Base-by-base conservation (phyloP, 441 rosid genomes). In the Iberis amara region DNA sequence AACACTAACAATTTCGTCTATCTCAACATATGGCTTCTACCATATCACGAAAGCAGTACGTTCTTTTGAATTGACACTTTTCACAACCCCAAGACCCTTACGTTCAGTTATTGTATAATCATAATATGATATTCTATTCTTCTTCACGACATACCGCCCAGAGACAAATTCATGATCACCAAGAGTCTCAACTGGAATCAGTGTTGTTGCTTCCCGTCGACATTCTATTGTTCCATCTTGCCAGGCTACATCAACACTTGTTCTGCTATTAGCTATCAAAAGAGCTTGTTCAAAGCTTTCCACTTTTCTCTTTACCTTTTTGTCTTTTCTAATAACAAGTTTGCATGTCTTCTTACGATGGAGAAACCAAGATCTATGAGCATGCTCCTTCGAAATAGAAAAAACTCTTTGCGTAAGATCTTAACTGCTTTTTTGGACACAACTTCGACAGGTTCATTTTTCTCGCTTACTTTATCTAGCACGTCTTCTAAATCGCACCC, bases 91-190 rank as follows among this genome's bases (percentile, higher is more conserved):
- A 60, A 81, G 82, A 47, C 85, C 87, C 62, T 74, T 81, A 45
- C 79, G 71, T 69, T 81, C 94, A 66, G 62, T 68, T 66, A 65
- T 52, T 56, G 68, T 72, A 68, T 82, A 89, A 66, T 47, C 78
- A 48, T 83, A 91, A 80, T 86, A 89, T 8, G 83, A 70, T 27
- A 80, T n/a, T n/a, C n/a, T n/a, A n/a, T n/a, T 76, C 68, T 85
- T 86, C 78, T 89, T 96, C 68, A 94, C 89, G 53, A 89, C 99
- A 74, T 86, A 86, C 59, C 89, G 91, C 68, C 85, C 99, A 10
- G 96, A 59, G 54, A 83, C 79, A 75, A 89, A 94, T 74, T 94
- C 99, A 58, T 89, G 97, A 76, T 89, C 97, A 68, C 96, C 96
- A 47, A 94, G 99, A 53, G 79, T 89, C 74, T 94, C 96, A 55